Conservation (phyloP, 2,329 filamentous ascomycete genomes). For the Sclerotinia minor region DNA sequence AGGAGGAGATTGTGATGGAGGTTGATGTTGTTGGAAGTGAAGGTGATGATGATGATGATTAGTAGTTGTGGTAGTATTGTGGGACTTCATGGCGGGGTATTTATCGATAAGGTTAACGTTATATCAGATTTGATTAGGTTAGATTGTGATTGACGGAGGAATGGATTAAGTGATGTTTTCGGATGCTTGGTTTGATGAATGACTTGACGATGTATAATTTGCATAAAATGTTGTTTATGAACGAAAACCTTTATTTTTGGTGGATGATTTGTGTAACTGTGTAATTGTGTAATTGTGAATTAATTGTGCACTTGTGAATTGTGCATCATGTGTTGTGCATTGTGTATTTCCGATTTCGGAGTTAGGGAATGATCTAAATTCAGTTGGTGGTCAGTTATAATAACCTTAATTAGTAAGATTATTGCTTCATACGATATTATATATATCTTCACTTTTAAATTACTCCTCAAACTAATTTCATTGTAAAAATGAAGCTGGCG, state of each 20-base stretch:
- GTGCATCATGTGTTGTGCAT: too few relatives aligned
- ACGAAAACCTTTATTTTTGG: background rate
- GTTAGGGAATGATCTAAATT: background rate
- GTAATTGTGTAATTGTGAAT: too few relatives aligned
- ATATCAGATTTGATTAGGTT: too few relatives aligned
- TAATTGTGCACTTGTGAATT: background rate
- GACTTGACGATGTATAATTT: background rate
- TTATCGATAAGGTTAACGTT: background rate
- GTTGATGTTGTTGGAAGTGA: background rate
- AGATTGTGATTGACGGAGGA: too few relatives aligned
- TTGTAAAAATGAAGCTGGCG: background rate
- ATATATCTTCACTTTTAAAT: too few relatives aligned
- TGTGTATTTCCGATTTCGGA: background rate
- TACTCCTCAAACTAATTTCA: background rate
- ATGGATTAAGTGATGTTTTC: background rate
- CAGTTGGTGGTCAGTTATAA: too few relatives aligned
- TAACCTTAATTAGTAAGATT: too few relatives aligned
- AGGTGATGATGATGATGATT: background rate
- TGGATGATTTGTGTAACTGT: background rate
- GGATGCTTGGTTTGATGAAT: background rate
- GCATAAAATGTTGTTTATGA: background rate
- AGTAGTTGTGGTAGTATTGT: slow-evolving; percentile 2
- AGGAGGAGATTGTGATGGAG: too few relatives aligned
- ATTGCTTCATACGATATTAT: too few relatives aligned
- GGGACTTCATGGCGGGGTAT: slow-evolving; percentile 20